Conservation (phyloP, 2,329 filamentous ascomycete genomes). For the Fusarium brevicatenulatum region DNA sequence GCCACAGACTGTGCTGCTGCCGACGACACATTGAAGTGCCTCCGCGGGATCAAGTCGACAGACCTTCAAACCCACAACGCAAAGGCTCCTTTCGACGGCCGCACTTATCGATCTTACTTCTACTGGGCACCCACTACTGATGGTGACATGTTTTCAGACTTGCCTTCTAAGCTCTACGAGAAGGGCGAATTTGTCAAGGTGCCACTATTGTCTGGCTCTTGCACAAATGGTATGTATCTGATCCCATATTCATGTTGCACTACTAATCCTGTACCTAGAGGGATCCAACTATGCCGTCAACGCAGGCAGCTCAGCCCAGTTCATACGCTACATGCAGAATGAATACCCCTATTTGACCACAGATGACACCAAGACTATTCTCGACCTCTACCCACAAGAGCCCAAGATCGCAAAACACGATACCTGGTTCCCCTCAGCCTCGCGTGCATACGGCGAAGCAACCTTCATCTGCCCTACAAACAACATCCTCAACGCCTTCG, state of each 20-base stretch:
- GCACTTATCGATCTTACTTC: slow-evolving; percentile 52
- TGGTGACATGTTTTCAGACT: slow-evolving; percentile 56
- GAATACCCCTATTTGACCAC: slow-evolving; percentile 58
- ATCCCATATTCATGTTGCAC: background rate
- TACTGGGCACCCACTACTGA: slow-evolving; percentile 64
- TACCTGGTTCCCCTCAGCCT: slow-evolving; percentile 56
- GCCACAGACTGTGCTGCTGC: slow-evolving; percentile 51
- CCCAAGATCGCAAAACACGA: slow-evolving; percentile 51
- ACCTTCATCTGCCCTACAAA: slow-evolving; percentile 58
- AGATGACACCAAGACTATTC: slow-evolving; percentile 50
- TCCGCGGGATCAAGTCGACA: slow-evolving; percentile 50
- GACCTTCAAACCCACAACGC: slow-evolving; percentile 55
- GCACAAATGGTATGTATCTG: slow-evolving; percentile 53
- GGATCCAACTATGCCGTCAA: slow-evolving; percentile 58
- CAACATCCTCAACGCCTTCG: slow-evolving; percentile 52
- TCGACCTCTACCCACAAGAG: slow-evolving; percentile 53
- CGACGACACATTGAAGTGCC: slow-evolving; percentile 52
- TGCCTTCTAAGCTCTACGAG: slow-evolving; percentile 54
- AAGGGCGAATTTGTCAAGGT: slow-evolving; percentile 55
- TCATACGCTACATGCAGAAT: slow-evolving; percentile 55
- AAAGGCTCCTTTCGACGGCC: slow-evolving; percentile 53
- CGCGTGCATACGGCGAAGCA: slow-evolving; percentile 57
- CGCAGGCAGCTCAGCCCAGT: slow-evolving; percentile 48
- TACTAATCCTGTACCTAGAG: slow-evolving; percentile 48
- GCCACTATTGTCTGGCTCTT: slow-evolving; percentile 57